phyloP scores from a whole-genome alignment of 176 grass and related monocot genomes.

The Zoysia japonica region DNA sequence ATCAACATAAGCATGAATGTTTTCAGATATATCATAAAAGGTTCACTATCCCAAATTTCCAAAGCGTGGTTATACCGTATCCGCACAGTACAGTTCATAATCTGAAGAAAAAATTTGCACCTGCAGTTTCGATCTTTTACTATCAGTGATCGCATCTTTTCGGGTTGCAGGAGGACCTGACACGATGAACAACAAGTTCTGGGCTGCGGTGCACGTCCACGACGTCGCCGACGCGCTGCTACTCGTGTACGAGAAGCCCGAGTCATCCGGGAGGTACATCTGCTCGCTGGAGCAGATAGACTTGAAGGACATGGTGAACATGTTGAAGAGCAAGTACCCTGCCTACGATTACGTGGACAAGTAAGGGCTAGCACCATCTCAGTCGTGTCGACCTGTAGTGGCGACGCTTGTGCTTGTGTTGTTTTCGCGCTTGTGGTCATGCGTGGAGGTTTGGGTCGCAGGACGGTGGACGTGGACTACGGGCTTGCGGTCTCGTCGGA shows the following conservation, averaged over 20 bases:
- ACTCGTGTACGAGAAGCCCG: slow-evolving; percentile 32
- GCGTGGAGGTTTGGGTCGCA: neutral
- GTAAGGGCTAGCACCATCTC: neutral
- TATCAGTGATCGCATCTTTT: neutral
- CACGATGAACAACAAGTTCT: slow-evolving; percentile 18
- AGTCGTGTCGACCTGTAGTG: neutral
- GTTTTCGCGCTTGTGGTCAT: neutral
- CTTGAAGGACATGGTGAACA: neutral
- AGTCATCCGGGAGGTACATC: slow-evolving; percentile 39
- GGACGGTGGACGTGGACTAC: slow-evolving; percentile 19
- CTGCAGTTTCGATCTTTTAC: too few relatives aligned
- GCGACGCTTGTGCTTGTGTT: neutral
- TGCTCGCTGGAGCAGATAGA: slow-evolving; percentile 26
- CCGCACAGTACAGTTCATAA: neutral
- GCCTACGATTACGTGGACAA: slow-evolving; percentile 43
- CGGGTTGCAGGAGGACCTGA: slow-evolving; percentile 41
- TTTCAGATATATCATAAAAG: slow-evolving; percentile 39
- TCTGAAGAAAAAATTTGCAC: neutral
- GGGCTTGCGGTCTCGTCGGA: neutral
- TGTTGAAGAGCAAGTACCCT: slow-evolving; percentile 50
- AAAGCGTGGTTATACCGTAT: neutral
- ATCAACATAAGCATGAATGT: slow-evolving; percentile 39
- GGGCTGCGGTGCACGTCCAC: slow-evolving; percentile 31
- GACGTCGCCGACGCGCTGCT: slow-evolving; percentile 42
- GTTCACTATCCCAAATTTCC: neutral